These are phyloP conservation scores for Bertia moriformis DNA, from an alignment of 2,329 filamentous ascomycete genomes.

Conservation along the genomic window DNA sequence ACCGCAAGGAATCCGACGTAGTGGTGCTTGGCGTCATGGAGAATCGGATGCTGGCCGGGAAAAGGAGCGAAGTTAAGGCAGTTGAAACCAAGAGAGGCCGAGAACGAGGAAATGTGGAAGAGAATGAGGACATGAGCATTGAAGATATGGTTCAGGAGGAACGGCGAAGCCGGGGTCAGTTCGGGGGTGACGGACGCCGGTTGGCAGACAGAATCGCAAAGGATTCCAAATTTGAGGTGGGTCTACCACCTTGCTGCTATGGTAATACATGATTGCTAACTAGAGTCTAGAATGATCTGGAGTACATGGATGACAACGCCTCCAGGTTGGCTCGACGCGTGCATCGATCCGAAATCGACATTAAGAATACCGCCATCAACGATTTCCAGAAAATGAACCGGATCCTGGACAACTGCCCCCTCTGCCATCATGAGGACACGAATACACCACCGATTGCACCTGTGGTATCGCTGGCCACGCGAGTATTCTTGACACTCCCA, in stretches of 20 bases:
- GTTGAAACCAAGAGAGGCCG: conserved; percentile 68
- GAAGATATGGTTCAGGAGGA: conserved; percentile 97
- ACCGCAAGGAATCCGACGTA: conserved; percentile 17
- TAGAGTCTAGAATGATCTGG: conserved; percentile 57
- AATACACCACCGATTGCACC: conserved; percentile 63
- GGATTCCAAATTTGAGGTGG: conserved; percentile 60
- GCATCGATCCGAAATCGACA: conserved; percentile 72
- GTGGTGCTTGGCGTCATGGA: conserved; percentile 80
- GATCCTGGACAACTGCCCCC: conserved; percentile 72
- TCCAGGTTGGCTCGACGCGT: conserved; percentile 74
- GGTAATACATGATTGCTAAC: background rate
- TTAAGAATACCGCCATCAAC: conserved; percentile 73
- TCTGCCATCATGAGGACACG: conserved; percentile 84
- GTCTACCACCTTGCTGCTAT: background rate
- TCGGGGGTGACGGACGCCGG: conserved; percentile 65
- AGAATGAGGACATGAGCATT: conserved; percentile 90
- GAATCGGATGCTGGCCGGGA: conserved; percentile 71
- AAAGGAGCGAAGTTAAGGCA: conserved; percentile 57
- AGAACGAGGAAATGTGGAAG: conserved; percentile 71
- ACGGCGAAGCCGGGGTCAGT: conserved; percentile 63
- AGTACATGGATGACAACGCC: conserved; percentile 96
- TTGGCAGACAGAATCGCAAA: conserved; percentile 89
- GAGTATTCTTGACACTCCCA: conserved; percentile 75
- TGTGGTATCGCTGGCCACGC: conserved; percentile 70
- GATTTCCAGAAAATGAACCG: conserved; percentile 84